Evolutionary conservation across 352 stramenopile species (phyloP).

Genomic region (Pilasporangium apinafurcum): DNA sequence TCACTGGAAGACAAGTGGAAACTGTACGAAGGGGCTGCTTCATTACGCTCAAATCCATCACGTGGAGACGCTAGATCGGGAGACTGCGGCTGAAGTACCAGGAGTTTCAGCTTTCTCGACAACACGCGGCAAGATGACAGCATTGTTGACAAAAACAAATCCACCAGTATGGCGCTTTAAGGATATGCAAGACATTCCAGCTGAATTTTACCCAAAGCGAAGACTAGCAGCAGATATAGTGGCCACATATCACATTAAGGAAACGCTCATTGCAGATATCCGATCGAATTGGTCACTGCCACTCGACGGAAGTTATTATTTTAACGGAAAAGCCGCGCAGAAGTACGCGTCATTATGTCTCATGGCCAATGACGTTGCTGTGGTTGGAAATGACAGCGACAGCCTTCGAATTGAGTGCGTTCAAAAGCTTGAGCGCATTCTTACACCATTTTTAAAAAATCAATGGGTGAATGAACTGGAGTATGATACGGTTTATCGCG

Average conservation of each 20-base stretch:
- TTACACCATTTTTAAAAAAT: slow-evolving; percentile 61
- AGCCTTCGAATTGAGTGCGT: slow-evolving; percentile 36
- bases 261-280: slow-evolving; percentile 37
- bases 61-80: slow-evolving; percentile 40
- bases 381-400: slow-evolving; percentile 38
- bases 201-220: slow-evolving; percentile 42
- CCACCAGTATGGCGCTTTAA: slow-evolving; percentile 40
- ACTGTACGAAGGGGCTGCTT: slow-evolving; percentile 41
- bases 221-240: slow-evolving; percentile 19
- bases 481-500: slow-evolving; percentile 65
- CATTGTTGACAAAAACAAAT: slow-evolving; percentile 33
- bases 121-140: slow-evolving; percentile 50
- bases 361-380: slow-evolving; percentile 42
- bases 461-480: slow-evolving; percentile 32
- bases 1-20: slow-evolving; percentile 47
- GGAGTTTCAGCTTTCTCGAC: slow-evolving; percentile 32
- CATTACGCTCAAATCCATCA: slow-evolving; percentile 63
- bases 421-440: slow-evolving; percentile 45
- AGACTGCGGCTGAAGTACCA: slow-evolving; percentile 22
- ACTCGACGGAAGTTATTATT: slow-evolving; percentile 58
- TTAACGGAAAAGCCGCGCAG: slow-evolving; percentile 68
- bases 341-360: slow-evolving; percentile 78
- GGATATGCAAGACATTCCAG: slow-evolving; percentile 29
- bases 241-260: slow-evolving; percentile 24
- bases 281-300: slow-evolving; percentile 33